These are phyloP conservation scores for Stentor coeruleus DNA, from an alignment of 73 alveolate genomes.

Conservation along the genomic window DNA sequence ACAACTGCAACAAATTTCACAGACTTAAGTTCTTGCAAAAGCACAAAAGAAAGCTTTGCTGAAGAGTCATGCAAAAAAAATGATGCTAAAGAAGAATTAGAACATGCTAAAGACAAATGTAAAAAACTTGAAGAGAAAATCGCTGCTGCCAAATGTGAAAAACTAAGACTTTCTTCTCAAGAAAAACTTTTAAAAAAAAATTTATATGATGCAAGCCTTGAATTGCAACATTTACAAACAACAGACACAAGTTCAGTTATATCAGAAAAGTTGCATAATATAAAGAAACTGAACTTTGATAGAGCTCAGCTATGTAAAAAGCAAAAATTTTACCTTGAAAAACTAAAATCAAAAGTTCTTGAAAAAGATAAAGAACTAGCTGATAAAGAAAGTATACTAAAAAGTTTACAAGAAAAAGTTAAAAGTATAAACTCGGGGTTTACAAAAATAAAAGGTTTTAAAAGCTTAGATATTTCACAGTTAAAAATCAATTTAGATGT, in stretches of 20 bases:
- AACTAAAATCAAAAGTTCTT: not conserved
- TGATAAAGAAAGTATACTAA: not conserved
- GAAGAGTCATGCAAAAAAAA: not conserved
- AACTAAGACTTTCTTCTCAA: too few species aligned
- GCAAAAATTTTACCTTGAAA: not conserved
- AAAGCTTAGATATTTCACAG: not conserved
- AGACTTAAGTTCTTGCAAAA: not conserved
- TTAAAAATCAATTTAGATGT: not conserved
- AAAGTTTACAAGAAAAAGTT: not conserved
- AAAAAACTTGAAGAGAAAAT: not conserved
- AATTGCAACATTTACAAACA: not conserved
- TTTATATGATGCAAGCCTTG: not conserved
- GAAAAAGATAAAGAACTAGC: not conserved
- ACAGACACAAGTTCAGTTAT: not conserved
- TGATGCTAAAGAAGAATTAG: not conserved
- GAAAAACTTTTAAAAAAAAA: not conserved
- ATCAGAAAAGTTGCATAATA: too few species aligned
- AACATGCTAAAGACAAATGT: not conserved
- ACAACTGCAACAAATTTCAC: not conserved
- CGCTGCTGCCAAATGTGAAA: not conserved
- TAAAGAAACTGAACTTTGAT: not conserved
- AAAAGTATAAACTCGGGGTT: not conserved
- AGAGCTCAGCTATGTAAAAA: not conserved
- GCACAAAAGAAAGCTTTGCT: not conserved
- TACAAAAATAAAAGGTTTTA: too few species aligned